phyloP scores from a whole-genome alignment of 2,329 filamentous ascomycete species.

The Penicillium thymicola region DNA sequence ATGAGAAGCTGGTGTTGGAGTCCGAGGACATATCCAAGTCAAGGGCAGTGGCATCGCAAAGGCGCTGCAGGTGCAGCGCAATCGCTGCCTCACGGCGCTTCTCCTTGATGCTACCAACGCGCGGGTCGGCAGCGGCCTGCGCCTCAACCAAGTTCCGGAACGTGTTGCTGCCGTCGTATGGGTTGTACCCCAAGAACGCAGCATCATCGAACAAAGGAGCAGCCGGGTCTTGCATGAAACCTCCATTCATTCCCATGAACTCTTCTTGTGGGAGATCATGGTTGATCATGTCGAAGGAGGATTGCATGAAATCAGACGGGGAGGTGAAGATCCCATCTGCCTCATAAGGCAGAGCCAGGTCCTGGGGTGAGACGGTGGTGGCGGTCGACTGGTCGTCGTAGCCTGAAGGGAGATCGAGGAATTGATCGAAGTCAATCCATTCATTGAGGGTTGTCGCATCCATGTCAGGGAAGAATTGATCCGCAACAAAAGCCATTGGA shows the following conservation, averaged over 20 bases:
- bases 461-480: slow-evolving; percentile 26
- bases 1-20: slow-evolving; percentile 32
- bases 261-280: slow-evolving; percentile 22
- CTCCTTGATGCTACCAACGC: slow-evolving; percentile 36
- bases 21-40: slow-evolving; percentile 29
- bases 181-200: slow-evolving; percentile 14
- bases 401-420: slow-evolving; percentile 29
- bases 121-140: slow-evolving; percentile 36
- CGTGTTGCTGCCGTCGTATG: slow-evolving; percentile 15
- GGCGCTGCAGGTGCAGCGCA: slow-evolving; percentile 39
- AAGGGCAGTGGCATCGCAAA: slow-evolving; percentile 30
- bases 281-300: slow-evolving; percentile 24
- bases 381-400: slow-evolving; percentile 31
- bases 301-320: slow-evolving; percentile 18
- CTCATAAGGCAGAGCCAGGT: slow-evolving; percentile 27
- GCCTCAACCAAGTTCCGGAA: slow-evolving; percentile 37
- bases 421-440: slow-evolving; percentile 35
- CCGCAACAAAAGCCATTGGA: slow-evolving; percentile 27
- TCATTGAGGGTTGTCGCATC: slow-evolving; percentile 25
- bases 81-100: slow-evolving; percentile 44
- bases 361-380: slow-evolving; percentile 30
- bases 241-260: slow-evolving; percentile 17
- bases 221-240: slow-evolving; percentile 11
- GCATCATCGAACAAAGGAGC: slow-evolving; percentile 18
- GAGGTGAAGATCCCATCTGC: slow-evolving; percentile 25